phyloP scores from a whole-genome alignment of 768 basidiomycete species.

The Roridomyces roridus region DNA sequence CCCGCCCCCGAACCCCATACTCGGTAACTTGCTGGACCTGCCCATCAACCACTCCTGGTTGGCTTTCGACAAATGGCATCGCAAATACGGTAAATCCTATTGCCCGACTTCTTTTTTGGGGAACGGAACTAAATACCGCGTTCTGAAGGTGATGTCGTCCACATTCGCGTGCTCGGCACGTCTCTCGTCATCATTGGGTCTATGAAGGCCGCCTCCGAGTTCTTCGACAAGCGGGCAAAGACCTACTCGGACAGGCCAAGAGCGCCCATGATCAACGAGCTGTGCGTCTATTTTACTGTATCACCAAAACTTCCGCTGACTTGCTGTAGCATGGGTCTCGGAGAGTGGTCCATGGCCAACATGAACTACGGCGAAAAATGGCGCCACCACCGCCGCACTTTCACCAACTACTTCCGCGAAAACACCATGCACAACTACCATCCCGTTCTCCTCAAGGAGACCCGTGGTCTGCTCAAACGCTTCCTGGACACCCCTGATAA shows the following conservation, averaged over 20 bases:
- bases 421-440: slow-evolving; percentile 16
- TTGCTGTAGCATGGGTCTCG: not conserved
- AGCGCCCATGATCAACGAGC: slow-evolving; percentile 17
- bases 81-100: slow-evolving; percentile 36
- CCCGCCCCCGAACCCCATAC: slow-evolving; percentile 41
- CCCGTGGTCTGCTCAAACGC: slow-evolving; percentile 13
- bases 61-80: slow-evolving; percentile 36
- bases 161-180: slow-evolving; percentile 8
- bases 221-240: slow-evolving; percentile 42
- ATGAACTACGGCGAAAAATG: slow-evolving; percentile 26
- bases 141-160: slow-evolving; percentile 27
- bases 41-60: slow-evolving; percentile 42
- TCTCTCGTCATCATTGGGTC: slow-evolving; percentile 42
- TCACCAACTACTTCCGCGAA: slow-evolving; percentile 29
- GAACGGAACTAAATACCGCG: no score
- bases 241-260: slow-evolving; percentile 35
- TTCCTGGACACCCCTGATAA: slow-evolving; percentile 26
- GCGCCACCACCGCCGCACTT: slow-evolving; percentile 4
- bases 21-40: slow-evolving; percentile 46
- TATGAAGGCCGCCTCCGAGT: slow-evolving; percentile 37
- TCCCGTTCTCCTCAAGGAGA: slow-evolving; percentile 15
- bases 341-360: no score
- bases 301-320: slow-evolving; percentile 2
- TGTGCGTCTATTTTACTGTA: slow-evolving; percentile 19
- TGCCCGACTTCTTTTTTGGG: no score